Conservation (phyloP, 148 eudicot species). For the Rhododendron ferrugineum region DNA sequence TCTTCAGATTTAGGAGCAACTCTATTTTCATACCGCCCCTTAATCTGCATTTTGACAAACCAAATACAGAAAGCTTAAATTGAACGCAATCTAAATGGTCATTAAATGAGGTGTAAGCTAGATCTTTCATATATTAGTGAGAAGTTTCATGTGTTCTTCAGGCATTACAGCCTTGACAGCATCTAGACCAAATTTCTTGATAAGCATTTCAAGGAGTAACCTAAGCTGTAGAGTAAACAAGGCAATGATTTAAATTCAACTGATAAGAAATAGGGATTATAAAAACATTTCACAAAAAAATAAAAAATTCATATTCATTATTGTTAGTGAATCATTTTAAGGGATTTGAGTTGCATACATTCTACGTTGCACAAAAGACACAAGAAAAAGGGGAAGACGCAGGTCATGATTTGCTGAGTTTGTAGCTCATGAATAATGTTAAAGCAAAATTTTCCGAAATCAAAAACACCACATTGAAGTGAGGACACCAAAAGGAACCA, state of each 20-base stretch:
- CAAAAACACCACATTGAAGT: neutral
- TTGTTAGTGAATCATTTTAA: neutral
- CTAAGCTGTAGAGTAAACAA: conserved; percentile 46
- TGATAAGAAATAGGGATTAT: neutral
- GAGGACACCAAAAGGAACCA: neutral
- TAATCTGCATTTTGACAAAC: conserved; percentile 39
- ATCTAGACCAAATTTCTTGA: conserved; percentile 90
- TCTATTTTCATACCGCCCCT: conserved; percentile 70
- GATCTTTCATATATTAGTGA: conserved; percentile 93
- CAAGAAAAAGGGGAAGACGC: neutral
- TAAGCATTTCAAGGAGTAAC: conserved; percentile 84
- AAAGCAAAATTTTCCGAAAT: neutral
- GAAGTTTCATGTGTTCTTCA: conserved; percentile 93
- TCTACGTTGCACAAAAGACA: neutral
- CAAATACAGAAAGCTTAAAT: neutral
- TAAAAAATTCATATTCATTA: neutral
- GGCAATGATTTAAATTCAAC: neutral
- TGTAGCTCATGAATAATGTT: neutral
- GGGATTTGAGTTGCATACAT: neutral
- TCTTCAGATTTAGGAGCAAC: conserved; percentile 50
- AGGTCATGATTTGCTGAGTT: neutral
- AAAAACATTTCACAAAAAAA: neutral
- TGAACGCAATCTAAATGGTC: neutral
- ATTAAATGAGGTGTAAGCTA: neutral
- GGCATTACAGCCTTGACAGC: conserved; percentile 95